Conservation (phyloP, 129 eudicot species). For the Pulicaria dysenterica region DNA sequence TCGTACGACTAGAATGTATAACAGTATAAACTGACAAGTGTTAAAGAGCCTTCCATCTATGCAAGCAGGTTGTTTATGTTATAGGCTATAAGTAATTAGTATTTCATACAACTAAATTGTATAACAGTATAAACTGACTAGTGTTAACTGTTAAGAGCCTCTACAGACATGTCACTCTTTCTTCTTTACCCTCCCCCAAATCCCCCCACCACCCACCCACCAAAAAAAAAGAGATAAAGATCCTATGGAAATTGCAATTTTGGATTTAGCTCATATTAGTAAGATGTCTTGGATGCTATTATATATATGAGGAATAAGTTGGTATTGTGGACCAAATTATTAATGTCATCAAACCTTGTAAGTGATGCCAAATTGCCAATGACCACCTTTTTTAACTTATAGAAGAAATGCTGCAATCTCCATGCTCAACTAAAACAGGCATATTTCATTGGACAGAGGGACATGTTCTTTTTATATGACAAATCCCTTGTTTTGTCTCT, state of each 20-base stretch:
- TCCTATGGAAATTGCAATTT: constrained; percentile 7
- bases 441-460: not conserved
- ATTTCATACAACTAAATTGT: too few species aligned
- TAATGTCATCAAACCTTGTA: not conserved
- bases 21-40: too few species aligned
- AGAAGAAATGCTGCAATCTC: constrained; percentile 6
- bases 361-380: constrained; percentile 4
- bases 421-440: too few species aligned
- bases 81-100: too few species aligned
- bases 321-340: not conserved
- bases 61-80: too few species aligned
- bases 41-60: too few species aligned
- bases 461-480: constrained; percentile 5
- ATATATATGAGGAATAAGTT: not conserved
- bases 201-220: not conserved
- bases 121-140: not conserved
- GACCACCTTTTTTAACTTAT: constrained; percentile 2
- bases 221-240: not conserved
- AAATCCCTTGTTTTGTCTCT: constrained; percentile 14
- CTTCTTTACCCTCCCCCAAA: not conserved
- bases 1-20: too few species aligned
- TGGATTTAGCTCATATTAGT: constrained; percentile 5
- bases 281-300: not conserved
- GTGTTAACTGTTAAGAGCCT: constrained; percentile 9
- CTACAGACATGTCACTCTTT: not conserved